Base-by-base conservation (phyloP, 768 basidiomycete genomes). In the Trametopsis cervina region DNA sequence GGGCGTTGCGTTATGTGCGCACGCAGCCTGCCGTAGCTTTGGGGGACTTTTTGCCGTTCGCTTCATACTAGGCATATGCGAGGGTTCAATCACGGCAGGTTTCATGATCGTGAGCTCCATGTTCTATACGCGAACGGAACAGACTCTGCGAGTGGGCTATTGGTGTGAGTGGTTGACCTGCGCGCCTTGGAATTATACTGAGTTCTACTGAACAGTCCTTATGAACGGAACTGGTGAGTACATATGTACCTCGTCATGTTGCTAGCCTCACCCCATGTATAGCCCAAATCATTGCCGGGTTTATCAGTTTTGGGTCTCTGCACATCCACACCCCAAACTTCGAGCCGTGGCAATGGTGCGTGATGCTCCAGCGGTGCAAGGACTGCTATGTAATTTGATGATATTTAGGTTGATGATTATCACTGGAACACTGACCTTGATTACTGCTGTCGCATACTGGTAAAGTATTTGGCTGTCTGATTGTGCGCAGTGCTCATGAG, bases 91-190 rank as follows among this genome's bases (percentile, higher is more conserved):
- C 54, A 87, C 85, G 0, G 80, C 87, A 1, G 86, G 85, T 0
- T 85, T 89, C 62, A 64, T 88, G 74, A 82, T 88, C 42, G 79
- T 87, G 47, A 84, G 70, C 33, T 77, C 80, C 23, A 86, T 87
- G 85, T 88, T 87, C 56, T 87, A 87, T 56, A 86, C 83, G 0
- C 74, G 81, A 43, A 77, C 62, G 5, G 85, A 88, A 54, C 82
- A 85, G 57, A 86, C 82, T 0, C 53, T 75, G 35, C 68, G 85
- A 10, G 76, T 87, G 17, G 85, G 85, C 2, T 86, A 84, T 57
- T 87, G 83, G 83, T 85, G 85, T 86, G 60, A 64, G 83, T 68
- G 15, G 7, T 22, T 2, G 15, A 23, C n/a, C 18, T 20, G n/a
- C 25, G 9, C 33, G 15, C 25, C 11, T 44, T 24, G 9, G 4